Percentiles rank a stretch among this genome's conserved stretches.
Conservation (phyloP, 2,329 filamentous ascomycete species). For the Graphiopsis chlorocephala region DNA sequence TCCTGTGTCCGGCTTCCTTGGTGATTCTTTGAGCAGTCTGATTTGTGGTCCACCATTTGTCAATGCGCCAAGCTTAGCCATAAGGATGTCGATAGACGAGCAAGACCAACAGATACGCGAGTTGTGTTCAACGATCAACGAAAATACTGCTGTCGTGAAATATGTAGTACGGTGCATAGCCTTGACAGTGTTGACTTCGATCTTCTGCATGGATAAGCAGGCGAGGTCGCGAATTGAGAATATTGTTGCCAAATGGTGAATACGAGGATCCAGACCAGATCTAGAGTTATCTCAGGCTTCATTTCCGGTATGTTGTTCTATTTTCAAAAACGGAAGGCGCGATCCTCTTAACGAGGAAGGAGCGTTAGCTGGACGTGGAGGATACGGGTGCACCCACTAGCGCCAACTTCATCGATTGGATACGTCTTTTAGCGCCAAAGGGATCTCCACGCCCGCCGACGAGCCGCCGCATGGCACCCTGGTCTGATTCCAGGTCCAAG, state of each 20-base stretch:
- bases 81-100: no score
- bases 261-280: neutral
- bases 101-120: neutral
- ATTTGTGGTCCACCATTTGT: neutral
- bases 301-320: neutral
- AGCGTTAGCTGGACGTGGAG: neutral
- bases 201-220: neutral
- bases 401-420: neutral
- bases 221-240: neutral
- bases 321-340: neutral
- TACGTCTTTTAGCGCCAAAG: neutral
- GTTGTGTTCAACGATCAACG: neutral
- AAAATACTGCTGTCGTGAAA: neutral
- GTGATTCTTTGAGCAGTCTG: neutral
- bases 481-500: neutral
- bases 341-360: neutral
- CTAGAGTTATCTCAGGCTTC: neutral
- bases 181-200: neutral
- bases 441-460: constrained; percentile 7
- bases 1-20: neutral
- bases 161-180: neutral
- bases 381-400: neutral
- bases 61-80: neutral
- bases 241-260: neutral
- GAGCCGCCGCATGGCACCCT: neutral